A percentile compares a stretch with the other conserved stretches of the same genome.
These are phyloP conservation scores for Globomyces sp. DNA, from an alignment of 371 early-diverging fungal genomes.

Conservation along the genomic window DNA sequence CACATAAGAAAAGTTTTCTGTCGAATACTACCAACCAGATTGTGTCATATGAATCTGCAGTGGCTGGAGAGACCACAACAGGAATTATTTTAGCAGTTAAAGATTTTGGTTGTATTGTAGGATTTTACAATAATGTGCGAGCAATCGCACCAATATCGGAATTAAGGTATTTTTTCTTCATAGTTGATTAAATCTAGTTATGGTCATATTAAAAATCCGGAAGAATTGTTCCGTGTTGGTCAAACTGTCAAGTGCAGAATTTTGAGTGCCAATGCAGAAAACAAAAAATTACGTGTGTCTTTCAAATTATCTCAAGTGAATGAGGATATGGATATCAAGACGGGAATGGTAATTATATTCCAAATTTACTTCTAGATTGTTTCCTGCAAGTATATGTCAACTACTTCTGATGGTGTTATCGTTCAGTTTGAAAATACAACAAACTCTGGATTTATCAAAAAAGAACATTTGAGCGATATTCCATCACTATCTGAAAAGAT, in stretches of 20 bases:
- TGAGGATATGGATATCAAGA: background rate
- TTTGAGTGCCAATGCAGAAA: slow-evolving; percentile 53
- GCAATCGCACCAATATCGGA: slow-evolving; percentile 70
- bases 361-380: background rate
- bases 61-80: slow-evolving; percentile 59
- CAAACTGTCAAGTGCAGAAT: slow-evolving; percentile 80
- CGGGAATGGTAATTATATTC: background rate
- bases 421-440: slow-evolving; percentile 56
- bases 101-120: slow-evolving; percentile 68
- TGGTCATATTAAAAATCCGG: slow-evolving; percentile 27
- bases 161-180: slow-evolving; percentile 29
- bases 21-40: slow-evolving; percentile 68
- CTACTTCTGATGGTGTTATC: slow-evolving; percentile 45
- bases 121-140: slow-evolving; percentile 71
- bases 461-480: slow-evolving; percentile 67
- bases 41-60: slow-evolving; percentile 52
- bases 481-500: slow-evolving; percentile 45
- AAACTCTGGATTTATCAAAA: slow-evolving; percentile 51
- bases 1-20: slow-evolving; percentile 78
- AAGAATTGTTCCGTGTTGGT: slow-evolving; percentile 62
- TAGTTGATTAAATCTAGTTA: slow-evolving; percentile 22
- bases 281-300: slow-evolving; percentile 56
- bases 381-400: slow-evolving; percentile 16
- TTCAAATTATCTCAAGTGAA: slow-evolving; percentile 34
- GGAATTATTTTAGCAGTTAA: slow-evolving; percentile 65